Percentiles rank a stretch among this genome's conserved stretches.
Evolutionary conservation across 495 filamentous ascomycete species (phyloP).

Genomic region (Aspergillus saccharolyticus): DNA sequence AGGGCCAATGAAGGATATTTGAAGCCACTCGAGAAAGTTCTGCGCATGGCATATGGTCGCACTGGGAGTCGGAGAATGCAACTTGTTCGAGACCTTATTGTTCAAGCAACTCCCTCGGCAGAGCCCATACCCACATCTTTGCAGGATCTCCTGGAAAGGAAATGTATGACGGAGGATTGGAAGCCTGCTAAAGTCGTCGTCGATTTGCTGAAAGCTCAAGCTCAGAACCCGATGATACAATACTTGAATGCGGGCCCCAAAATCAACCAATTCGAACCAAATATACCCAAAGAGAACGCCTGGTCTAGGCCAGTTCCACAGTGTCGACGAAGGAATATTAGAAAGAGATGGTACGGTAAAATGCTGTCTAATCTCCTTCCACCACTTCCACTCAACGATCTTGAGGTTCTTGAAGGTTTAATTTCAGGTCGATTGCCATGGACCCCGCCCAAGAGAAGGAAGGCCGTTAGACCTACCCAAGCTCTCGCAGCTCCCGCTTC

Average conservation of each 20-base stretch:
- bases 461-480: slow-evolving; percentile 8
- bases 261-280: slow-evolving; percentile 40
- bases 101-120: slow-evolving; percentile 30
- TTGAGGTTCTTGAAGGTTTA: slow-evolving; percentile 55
- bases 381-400: slow-evolving; percentile 64
- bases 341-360: slow-evolving; percentile 53
- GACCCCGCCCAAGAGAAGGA: slow-evolving; percentile 35
- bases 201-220: slow-evolving; percentile 36
- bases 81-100: slow-evolving; percentile 49
- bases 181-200: slow-evolving; percentile 28
- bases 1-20: slow-evolving; percentile 63
- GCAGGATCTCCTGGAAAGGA: background rate
- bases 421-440: slow-evolving; percentile 47
- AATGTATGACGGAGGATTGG: slow-evolving; percentile 31
- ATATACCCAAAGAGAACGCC: slow-evolving; percentile 54
- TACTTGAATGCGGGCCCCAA: slow-evolving; percentile 22
- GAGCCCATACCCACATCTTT: slow-evolving; percentile 17
- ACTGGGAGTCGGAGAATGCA: slow-evolving; percentile 61
- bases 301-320: slow-evolving; percentile 57
- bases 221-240: slow-evolving; percentile 17
- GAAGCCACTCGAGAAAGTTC: slow-evolving; percentile 55
- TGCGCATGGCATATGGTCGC: slow-evolving; percentile 69
- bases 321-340: slow-evolving; percentile 52
- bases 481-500: background rate
- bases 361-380: slow-evolving; percentile 58